Evolutionary conservation across 331 rosid genomes (phyloP).

Genomic region (Erythrophleum ivorense): DNA sequence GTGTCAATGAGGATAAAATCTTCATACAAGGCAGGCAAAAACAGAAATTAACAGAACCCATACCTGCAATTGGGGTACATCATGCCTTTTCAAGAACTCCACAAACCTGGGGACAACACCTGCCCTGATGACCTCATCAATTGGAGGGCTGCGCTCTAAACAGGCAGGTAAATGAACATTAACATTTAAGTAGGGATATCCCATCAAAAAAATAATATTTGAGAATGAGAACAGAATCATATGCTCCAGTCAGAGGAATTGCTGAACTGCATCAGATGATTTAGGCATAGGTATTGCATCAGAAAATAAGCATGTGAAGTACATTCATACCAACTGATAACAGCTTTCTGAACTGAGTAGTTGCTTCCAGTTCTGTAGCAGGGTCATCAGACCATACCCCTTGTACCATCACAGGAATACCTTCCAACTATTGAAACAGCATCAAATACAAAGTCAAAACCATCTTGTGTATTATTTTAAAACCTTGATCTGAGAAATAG

Average conservation of each 20-base stretch:
- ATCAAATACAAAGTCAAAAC: neutral
- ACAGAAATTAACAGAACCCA: neutral
- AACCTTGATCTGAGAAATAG: neutral
- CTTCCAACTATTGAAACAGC: constrained; percentile 51
- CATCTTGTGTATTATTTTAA: neutral
- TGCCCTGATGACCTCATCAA: constrained; percentile 71
- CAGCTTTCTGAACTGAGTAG: constrained; percentile 60
- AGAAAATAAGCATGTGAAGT: neutral
- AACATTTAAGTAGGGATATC: neutral
- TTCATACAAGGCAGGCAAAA: constrained; percentile 2
- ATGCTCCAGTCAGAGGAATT: neutral
- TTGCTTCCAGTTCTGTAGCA: constrained; percentile 56
- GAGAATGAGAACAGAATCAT: neutral
- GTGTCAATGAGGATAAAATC: neutral
- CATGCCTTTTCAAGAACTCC: constrained; percentile 66
- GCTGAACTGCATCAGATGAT: neutral
- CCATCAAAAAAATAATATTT: neutral
- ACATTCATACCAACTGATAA: constrained; percentile 58
- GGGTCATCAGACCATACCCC: constrained; percentile 60
- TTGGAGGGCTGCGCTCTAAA: constrained; percentile 71
- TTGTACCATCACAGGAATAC: constrained; percentile 62
- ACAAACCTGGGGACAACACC: constrained; percentile 71
- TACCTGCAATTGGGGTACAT: constrained; percentile 70
- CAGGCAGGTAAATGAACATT: neutral
- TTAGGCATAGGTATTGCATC: neutral